Evolutionary conservation across 345 rosid species (phyloP), one percentile per base, ranked within the genome.

Genomic region (Salix arbutifolia): DNA sequence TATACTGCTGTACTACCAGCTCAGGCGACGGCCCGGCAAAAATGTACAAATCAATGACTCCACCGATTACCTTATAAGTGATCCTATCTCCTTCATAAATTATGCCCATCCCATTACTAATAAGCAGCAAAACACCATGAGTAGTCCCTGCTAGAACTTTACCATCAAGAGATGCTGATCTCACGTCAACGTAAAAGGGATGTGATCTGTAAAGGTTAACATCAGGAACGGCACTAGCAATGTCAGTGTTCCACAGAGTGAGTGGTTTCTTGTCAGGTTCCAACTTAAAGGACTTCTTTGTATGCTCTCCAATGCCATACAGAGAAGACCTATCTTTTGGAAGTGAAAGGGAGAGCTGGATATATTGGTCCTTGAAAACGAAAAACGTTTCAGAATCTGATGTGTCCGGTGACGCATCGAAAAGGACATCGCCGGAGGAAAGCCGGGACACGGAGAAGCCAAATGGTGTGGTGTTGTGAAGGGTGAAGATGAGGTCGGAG

Each of bases 241-340:
- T 71, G 56, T 85, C 90, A 2, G 88, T 85, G 74, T 88, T 92
- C 97, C 93, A 92, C 31, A 90, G 8, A 6, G 97, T 90, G 21
- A 86, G 52, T 2, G 18, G 52, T 14, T 77, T 76, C 0, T 85
- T 83, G 1, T 83, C 71, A 0, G 79, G 83, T 19, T 53, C 50
- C 16, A 92, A 79, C 84, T 77, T 87, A 74, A 92, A 65, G 1
- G 90, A 80, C 19, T 76, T 78, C 82, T 87, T 90, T 1, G 93
- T 90, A 83, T 88, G 97, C 79, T 92, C 97, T 1, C 97, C 97
- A 9, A 92, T 83, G 11, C 97, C 97, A 69, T 88, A 90, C 17
- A 90, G 76, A 56, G 74, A 82, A 69, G 97, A 86, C 71, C 90
- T 75, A 60, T 74, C 65, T 35, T 9, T 40, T 5, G 94, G 93